A percentile compares a stretch with the other conserved stretches of the same genome.
These are phyloP conservation scores for Nitzschia inconspicua DNA, from an alignment of 108 stramenopile genomes.

Conservation along the genomic window DNA sequence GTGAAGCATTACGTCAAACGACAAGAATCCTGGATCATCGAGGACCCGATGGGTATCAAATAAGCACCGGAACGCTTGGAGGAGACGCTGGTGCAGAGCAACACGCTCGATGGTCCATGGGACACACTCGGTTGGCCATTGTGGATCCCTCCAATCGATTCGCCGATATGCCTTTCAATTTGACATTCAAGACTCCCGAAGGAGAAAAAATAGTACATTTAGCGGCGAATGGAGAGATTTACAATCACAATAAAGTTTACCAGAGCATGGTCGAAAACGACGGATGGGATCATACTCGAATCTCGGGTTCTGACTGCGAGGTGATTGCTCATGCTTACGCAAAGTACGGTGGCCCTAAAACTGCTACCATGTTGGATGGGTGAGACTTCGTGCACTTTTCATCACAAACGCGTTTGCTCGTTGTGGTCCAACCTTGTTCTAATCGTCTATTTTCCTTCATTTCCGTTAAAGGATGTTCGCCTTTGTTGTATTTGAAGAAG, in stretches of 20 bases:
- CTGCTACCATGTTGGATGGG: slow-evolving; percentile 59
- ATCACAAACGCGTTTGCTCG: too few relatives aligned
- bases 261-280: slow-evolving; percentile 33
- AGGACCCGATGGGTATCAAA: slow-evolving; percentile 54
- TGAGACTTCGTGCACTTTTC: too few relatives aligned
- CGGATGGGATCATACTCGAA: slow-evolving; percentile 44
- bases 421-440: too few relatives aligned
- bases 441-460: too few relatives aligned
- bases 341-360: slow-evolving; percentile 42
- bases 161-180: slow-evolving; percentile 68
- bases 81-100: slow-evolving; percentile 1
- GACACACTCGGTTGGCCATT: slow-evolving; percentile 70
- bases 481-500: slow-evolving; percentile 63
- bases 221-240: slow-evolving; percentile 79
- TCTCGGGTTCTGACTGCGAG: slow-evolving; percentile 64
- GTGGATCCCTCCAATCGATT: slow-evolving; percentile 53
- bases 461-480: too few relatives aligned
- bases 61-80: slow-evolving; percentile 30
- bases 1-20: slow-evolving; percentile 22
- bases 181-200: slow-evolving; percentile 34
- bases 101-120: slow-evolving; percentile 39
- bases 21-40: slow-evolving; percentile 46
- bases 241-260: slow-evolving; percentile 62
- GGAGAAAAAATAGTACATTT: slow-evolving; percentile 37
- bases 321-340: slow-evolving; percentile 70